Evolutionary conservation across 176 grass and related monocot species (phyloP), one percentile per base, ranked within the genome.

Genomic region (Pontederia crassipes): DNA sequence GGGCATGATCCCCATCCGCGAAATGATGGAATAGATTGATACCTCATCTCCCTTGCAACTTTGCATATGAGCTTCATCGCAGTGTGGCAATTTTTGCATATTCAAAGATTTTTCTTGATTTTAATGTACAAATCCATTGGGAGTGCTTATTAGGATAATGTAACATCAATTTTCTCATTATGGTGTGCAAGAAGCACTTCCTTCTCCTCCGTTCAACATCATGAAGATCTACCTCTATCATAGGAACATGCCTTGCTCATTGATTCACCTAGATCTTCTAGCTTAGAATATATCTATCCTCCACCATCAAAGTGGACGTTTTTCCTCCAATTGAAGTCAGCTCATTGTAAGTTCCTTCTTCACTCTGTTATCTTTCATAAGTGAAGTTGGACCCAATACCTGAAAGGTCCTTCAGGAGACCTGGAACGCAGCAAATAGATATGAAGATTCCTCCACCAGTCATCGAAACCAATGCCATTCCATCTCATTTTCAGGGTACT

Each of bases 251-350:
- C 75, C 82, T 85, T 88, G 54, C 53, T 81, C 91, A 90, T 90
- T 49, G 75, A 62, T 18, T 87, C 81, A 45, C 86, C 78, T 51
- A 90, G 71, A 69, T 96, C 92, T 0, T 85, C 86, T 72, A 90
- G 82, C 70, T 90, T 88, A n/a, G 62, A 63, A 72, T 96, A 96
- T 82, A 97, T 91, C 28, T 80, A 58, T 95, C 90, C 47, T 81
- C 84, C 13, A 88, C 87, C 65, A 85, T 78, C 68, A 85, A 97
- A 64, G 86, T 88, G 68, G 88, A 87, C 64, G 88, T 79, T 71
- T 68, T 80, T 85, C 79, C 75, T 90, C 91, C 61, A 74, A 15
- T 76, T 97, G 87, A n/a, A 97, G 77, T 87, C 92, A 97, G 48
- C 92, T 97, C 75, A 88, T 88, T 35, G 83, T 87, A 64, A 78